phyloP scores from a whole-genome alignment of 2,329 filamentous ascomycete species.

The Falciphora oryzae region DNA sequence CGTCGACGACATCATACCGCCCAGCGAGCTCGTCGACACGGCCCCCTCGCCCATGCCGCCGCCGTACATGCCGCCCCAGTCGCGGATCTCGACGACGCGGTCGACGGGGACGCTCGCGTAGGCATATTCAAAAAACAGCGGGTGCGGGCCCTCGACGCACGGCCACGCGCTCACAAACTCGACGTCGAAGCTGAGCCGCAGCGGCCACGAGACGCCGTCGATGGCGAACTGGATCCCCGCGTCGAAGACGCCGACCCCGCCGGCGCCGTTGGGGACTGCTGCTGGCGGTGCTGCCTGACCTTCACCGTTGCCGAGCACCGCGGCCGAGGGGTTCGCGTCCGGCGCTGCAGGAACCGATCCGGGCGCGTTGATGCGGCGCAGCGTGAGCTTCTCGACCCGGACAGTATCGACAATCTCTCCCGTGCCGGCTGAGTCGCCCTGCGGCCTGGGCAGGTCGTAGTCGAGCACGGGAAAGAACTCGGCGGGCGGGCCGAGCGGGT shows the following conservation, averaged over 20 bases:
- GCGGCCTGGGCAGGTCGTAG: slow-evolving; percentile 56
- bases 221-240: slow-evolving; percentile 60
- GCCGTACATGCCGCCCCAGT: slow-evolving; percentile 53
- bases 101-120: slow-evolving; percentile 56
- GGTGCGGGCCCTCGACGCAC: slow-evolving; percentile 58
- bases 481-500: slow-evolving; percentile 60
- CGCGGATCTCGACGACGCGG: slow-evolving; percentile 56
- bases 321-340: slow-evolving; percentile 13
- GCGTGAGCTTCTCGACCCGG: slow-evolving; percentile 61
- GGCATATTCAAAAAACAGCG: slow-evolving; percentile 66
- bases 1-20: slow-evolving; percentile 12
- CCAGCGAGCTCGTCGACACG: not conserved
- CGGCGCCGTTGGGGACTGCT: slow-evolving; percentile 9
- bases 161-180: slow-evolving; percentile 62
- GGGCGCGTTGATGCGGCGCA: slow-evolving; percentile 31
- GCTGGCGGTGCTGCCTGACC: not conserved
- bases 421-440: slow-evolving; percentile 33
- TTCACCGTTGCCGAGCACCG: slow-evolving; percentile 6
- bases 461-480: slow-evolving; percentile 60
- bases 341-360: slow-evolving; percentile 25
- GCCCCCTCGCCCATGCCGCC: slow-evolving; percentile 10
- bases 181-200: slow-evolving; percentile 58
- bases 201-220: slow-evolving; percentile 55
- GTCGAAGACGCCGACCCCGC: slow-evolving; percentile 43
- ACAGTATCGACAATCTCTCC: slow-evolving; percentile 56